phyloP scores from a whole-genome alignment of 305 asterid species.

The Rubia occidens region DNA sequence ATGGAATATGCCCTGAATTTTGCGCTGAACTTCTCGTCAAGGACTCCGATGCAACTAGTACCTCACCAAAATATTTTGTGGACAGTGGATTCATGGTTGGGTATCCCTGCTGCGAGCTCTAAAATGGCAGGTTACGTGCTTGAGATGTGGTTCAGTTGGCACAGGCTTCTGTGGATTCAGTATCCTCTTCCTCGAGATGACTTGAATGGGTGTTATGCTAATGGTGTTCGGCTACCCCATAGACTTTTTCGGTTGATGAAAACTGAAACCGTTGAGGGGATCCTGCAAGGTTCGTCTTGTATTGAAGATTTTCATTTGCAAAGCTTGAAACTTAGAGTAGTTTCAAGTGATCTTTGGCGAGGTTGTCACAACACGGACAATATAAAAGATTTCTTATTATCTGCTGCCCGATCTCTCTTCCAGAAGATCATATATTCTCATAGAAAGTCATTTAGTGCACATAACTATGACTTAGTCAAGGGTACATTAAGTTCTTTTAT shows the following conservation, averaged over 20 bases:
- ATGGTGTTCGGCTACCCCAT: slow-evolving; percentile 40
- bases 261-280: slow-evolving; percentile 38
- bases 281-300: slow-evolving; percentile 39
- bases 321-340: slow-evolving; percentile 59
- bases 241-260: slow-evolving; percentile 63
- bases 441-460: slow-evolving; percentile 52
- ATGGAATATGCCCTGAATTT: slow-evolving; percentile 44
- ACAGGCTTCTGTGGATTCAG: slow-evolving; percentile 59
- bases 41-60: slow-evolving; percentile 65
- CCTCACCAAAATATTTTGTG: slow-evolving; percentile 75
- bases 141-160: slow-evolving; percentile 96
- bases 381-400: slow-evolving; percentile 38
- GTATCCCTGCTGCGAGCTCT: slow-evolving; percentile 38
- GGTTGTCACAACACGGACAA: slow-evolving; percentile 35
- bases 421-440: slow-evolving; percentile 75
- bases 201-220: slow-evolving; percentile 25
- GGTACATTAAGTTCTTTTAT: slow-evolving; percentile 31
- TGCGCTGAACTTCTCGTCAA: slow-evolving; percentile 55
- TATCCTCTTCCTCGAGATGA: slow-evolving; percentile 40
- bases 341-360: slow-evolving; percentile 65
- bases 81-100: slow-evolving; percentile 69
- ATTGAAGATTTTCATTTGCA: slow-evolving; percentile 54
- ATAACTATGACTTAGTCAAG: slow-evolving; percentile 41
- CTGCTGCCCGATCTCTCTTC: slow-evolving; percentile 66
- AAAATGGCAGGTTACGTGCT: slow-evolving; percentile 49